A percentile compares a stretch with the other conserved stretches of the same genome.
These are phyloP conservation scores for Cryoendolithus antarcticus DNA, from an alignment of 2,329 filamentous ascomycete species.

Conservation along the genomic window DNA sequence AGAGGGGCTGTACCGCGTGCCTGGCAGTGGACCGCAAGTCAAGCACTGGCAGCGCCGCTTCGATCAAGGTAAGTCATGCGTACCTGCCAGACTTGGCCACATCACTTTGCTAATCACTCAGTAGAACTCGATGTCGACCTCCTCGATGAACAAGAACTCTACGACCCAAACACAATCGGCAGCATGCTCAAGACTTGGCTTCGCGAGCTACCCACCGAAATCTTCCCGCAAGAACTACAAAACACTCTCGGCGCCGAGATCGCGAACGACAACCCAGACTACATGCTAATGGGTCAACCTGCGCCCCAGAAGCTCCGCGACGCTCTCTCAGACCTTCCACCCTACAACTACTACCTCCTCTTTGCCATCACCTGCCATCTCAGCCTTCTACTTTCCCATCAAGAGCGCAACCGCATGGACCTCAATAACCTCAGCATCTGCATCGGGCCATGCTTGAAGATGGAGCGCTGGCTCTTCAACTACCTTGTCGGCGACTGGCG, in stretches of 20 bases:
- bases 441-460: constrained; percentile 94
- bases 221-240: constrained; percentile 77
- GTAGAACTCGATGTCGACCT: constrained; percentile 74
- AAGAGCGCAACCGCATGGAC: constrained; percentile 97
- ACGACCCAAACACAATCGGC: constrained; percentile 92
- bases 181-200: constrained; percentile 97
- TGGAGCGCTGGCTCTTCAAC: constrained; percentile 89
- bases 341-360: constrained; percentile 93
- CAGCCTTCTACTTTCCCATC: constrained; percentile 78
- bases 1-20: constrained; percentile 84
- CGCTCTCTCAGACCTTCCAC: constrained; percentile 80
- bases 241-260: constrained; percentile 71
- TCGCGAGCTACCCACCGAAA: constrained; percentile 82
- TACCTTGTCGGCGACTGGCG: constrained; percentile 93
- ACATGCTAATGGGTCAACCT: constrained; percentile 41
- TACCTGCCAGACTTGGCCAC: no score
- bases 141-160: constrained; percentile 74
- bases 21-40: constrained; percentile 78
- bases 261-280: constrained; percentile 63
- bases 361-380: constrained; percentile 96
- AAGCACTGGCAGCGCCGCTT: constrained; percentile 90
- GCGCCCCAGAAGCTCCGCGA: constrained; percentile 81
- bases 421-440: constrained; percentile 92
- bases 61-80: constrained; percentile 52
- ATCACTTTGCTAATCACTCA: no score